Evolutionary conservation across 2,329 filamentous ascomycete species (phyloP).

Genomic region (Nannizziopsis arthrosporioides): DNA sequence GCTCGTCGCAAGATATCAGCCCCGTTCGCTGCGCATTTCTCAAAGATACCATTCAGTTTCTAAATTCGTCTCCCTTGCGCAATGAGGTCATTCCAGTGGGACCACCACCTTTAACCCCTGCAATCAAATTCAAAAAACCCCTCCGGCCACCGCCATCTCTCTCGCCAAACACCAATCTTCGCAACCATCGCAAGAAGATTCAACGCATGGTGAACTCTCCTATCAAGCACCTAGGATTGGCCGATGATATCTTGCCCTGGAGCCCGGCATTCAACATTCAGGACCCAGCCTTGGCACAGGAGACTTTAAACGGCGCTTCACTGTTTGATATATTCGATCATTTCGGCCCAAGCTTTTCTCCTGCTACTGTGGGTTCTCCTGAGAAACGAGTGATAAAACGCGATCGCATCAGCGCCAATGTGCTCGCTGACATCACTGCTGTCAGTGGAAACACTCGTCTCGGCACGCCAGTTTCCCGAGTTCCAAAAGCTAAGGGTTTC

Average conservation of each 20-base stretch:
- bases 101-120: conserved; percentile 68
- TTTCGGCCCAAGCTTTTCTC: conserved; percentile 29
- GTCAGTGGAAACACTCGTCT: conserved; percentile 27
- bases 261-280: conserved; percentile 43
- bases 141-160: conserved; percentile 59
- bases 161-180: conserved; percentile 85
- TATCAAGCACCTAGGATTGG: conserved; percentile 36
- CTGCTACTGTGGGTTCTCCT: conserved; percentile 40
- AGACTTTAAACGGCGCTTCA: conserved; percentile 24
- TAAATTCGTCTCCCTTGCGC: conserved; percentile 59
- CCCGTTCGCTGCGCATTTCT: conserved; percentile 47
- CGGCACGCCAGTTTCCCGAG: conserved; percentile 25
- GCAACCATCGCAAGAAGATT: conserved; percentile 75
- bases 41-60: conserved; percentile 24
- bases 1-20: conserved; percentile 77
- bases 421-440: conserved; percentile 38
- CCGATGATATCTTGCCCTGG: conserved; percentile 33
- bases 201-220: conserved; percentile 71
- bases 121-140: conserved; percentile 65
- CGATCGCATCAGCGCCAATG: conserved; percentile 38
- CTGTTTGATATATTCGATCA: conserved; percentile 46
- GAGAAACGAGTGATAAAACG: conserved; percentile 44
- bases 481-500: conserved; percentile 24
- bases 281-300: conserved; percentile 32
- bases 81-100: conserved; percentile 40